Conservation (phyloP, 306 rosid genomes). For the Dalbergia oliveri region DNA sequence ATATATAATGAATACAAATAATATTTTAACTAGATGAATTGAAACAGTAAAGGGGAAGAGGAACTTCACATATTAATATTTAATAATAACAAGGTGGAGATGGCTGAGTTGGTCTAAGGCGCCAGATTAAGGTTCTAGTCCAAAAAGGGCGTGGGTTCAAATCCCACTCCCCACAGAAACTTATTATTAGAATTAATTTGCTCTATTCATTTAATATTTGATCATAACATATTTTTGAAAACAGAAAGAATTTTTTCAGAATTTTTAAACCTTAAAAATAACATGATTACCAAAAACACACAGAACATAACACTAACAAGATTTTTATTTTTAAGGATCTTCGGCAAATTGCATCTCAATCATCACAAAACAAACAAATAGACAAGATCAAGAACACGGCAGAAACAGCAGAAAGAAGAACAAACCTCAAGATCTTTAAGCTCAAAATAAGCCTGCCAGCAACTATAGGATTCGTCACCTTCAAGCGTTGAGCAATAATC, state of each 20-base stretch:
- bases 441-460: conserved; percentile 96
- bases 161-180: conserved; percentile 60
- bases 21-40: too few species aligned
- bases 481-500: conserved; percentile 88
- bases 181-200: too few species aligned
- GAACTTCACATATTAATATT: neutral
- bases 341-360: too few species aligned
- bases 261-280: neutral
- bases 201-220: too few species aligned
- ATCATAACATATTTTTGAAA: too few species aligned
- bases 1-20: too few species aligned
- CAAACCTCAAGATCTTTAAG: conserved; percentile 85
- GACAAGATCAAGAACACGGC: neutral
- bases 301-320: neutral
- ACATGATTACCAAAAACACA: neutral
- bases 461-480: conserved; percentile 86
- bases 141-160: conserved; percentile 74
- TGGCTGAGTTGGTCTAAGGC: conserved; percentile 58
- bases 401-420: conserved; percentile 4
- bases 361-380: neutral
- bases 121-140: conserved; percentile 57
- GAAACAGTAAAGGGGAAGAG: too few species aligned
- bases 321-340: neutral
- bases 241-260: neutral
- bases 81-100: conserved; percentile 35